Evolutionary conservation across 2,329 filamentous ascomycete species (phyloP).

Genomic region (Mollisiaceae sp.): DNA sequence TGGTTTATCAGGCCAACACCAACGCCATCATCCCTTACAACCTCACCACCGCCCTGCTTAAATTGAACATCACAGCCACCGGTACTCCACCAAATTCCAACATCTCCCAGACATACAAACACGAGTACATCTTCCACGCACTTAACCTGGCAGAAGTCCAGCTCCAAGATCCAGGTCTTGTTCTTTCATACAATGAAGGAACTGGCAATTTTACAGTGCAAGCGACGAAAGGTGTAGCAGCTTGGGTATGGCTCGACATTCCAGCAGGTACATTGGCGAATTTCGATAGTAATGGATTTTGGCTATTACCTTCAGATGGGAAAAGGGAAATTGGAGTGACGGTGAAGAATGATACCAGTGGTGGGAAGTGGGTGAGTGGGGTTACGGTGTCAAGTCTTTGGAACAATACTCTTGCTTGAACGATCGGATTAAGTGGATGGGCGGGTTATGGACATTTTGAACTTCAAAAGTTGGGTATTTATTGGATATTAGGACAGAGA

Average conservation of each 20-base stretch:
- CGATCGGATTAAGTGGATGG: background rate
- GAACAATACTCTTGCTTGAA: conserved; percentile 29
- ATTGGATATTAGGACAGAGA: background rate
- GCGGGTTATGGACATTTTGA: background rate
- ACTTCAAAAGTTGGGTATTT: background rate
- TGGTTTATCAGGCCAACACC: conserved; percentile 26
- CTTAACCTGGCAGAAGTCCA: conserved; percentile 23
- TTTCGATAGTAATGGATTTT: conserved; percentile 34
- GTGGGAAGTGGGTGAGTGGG: conserved; percentile 21
- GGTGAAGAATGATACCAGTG: conserved; percentile 24
- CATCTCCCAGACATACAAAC: conserved; percentile 22
- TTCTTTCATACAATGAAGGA: conserved; percentile 14
- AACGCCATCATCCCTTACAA: conserved; percentile 22
- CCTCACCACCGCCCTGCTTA: conserved; percentile 27
- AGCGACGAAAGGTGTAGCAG: conserved; percentile 30
- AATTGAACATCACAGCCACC: conserved; percentile 31
- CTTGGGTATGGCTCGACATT: conserved; percentile 35
- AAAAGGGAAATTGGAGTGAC: conserved; percentile 22
- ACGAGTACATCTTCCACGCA: conserved; percentile 31
- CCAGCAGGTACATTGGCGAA: conserved; percentile 29
- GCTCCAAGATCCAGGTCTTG: conserved; percentile 26
- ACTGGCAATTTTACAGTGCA: conserved; percentile 27
- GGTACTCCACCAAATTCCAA: conserved; percentile 29
- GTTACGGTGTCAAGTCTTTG: conserved; percentile 33
- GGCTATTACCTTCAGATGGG: conserved; percentile 30